phyloP scores from a whole-genome alignment of 2,329 filamentous ascomycete genomes.

The Pezicula carpinea region DNA sequence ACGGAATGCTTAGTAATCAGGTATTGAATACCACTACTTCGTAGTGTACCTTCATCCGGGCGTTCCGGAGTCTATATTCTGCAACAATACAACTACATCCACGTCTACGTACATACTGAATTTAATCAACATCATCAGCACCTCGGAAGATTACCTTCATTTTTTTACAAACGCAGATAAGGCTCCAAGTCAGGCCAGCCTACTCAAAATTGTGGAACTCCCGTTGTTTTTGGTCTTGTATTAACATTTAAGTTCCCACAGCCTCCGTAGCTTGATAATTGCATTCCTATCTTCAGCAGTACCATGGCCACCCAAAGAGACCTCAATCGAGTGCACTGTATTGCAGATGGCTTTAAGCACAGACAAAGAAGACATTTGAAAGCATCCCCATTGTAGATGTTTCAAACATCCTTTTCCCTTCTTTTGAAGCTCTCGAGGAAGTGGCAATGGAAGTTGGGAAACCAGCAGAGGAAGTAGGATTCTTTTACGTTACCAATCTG shows the following conservation, averaged over 20 bases:
- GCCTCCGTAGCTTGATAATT: neutral
- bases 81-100: too few relatives aligned
- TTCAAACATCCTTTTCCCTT: neutral
- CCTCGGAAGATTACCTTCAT: too few relatives aligned
- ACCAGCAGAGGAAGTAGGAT: slow-evolving; percentile 22
- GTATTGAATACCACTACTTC: too few relatives aligned
- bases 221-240: too few relatives aligned
- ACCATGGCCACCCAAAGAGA: neutral
- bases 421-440: neutral
- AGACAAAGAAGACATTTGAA: slow-evolving; percentile 5
- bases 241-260: neutral
- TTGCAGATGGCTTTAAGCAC: slow-evolving; percentile 3
- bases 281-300: neutral
- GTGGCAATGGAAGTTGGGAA: slow-evolving; percentile 1
- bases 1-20: too few relatives aligned
- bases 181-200: too few relatives aligned
- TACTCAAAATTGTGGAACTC: too few relatives aligned
- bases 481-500: slow-evolving; percentile 36
- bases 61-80: too few relatives aligned
- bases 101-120: too few relatives aligned
- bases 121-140: too few relatives aligned
- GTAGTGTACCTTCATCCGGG: too few relatives aligned
- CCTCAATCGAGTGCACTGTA: slow-evolving; percentile 2
- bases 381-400: slow-evolving; percentile 2
- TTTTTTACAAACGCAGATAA: too few relatives aligned